Conservation (phyloP, 176 grass and related monocot species). For the Echinochloa phyllopogon region DNA sequence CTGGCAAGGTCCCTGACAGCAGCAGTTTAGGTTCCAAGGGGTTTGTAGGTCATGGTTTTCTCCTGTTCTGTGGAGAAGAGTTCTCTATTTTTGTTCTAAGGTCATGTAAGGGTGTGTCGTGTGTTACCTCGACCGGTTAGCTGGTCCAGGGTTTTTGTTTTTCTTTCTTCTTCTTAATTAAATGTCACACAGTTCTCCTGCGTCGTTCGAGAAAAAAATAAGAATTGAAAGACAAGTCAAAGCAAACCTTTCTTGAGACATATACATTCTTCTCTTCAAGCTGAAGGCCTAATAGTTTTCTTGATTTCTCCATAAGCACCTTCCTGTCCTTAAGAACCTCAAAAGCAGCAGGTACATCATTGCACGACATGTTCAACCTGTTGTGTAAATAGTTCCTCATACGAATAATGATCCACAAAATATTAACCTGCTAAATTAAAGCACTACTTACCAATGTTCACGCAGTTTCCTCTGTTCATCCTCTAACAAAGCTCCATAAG, state of each 20-base stretch:
- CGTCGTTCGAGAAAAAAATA: too few relatives aligned
- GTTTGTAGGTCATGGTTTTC: too few relatives aligned
- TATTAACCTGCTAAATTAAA: not conserved
- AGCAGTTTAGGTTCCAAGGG: too few relatives aligned
- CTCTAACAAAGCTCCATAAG: conserved; percentile 45
- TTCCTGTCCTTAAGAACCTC: conserved; percentile 31
- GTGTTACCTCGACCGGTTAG: too few relatives aligned
- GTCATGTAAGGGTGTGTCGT: too few relatives aligned
- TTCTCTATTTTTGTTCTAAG: too few relatives aligned
- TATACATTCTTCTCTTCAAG: conserved; percentile 40
- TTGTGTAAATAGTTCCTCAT: conserved; percentile 1
- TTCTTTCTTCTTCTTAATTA: too few relatives aligned
- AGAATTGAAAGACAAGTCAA: conserved; percentile 22
- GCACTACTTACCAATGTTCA: conserved; percentile 51
- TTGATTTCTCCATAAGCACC: conserved; percentile 30
- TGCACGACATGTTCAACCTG: conserved; percentile 52
- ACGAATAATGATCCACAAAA: conserved; percentile 8
- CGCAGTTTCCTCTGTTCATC: conserved; percentile 39
- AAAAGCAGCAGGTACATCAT: conserved; percentile 50
- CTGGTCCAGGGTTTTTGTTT: too few relatives aligned
- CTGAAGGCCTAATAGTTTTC: conserved; percentile 35
- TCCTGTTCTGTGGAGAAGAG: too few relatives aligned
- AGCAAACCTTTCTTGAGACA: conserved; percentile 44
- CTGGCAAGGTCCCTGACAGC: too few relatives aligned
- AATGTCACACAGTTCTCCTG: too few relatives aligned